Base-by-base conservation (phyloP, 225 moss, liverwort and hornwort species). In the Anthoceros angustus region DNA sequence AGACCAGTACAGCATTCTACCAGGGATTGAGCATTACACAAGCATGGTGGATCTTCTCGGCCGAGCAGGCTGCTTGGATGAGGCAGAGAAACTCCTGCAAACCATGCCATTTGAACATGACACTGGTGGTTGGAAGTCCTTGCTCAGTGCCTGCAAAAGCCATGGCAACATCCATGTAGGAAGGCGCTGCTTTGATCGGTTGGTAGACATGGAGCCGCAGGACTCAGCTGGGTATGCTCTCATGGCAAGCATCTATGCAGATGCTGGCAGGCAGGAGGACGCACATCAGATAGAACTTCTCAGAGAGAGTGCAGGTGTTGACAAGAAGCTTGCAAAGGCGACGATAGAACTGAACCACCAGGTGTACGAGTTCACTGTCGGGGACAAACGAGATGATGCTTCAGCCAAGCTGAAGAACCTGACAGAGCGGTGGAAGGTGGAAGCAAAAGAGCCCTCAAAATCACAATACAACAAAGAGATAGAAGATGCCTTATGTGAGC, bases 141-240 rank as follows among this genome's bases (percentile, higher is more conserved):
- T 55, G 55, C 55, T 55, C 18, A 55, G 55, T 55, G 55, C 55
- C 7, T 55, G 55, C 55, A 55, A 55, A 20, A 55, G 55, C 55
- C 55, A 55, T 15, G 55, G 55, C 23, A 23, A 55, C 23, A 55
- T 55, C 6, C n/a, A 55, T 18, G 23, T 18, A 23, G 55, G n/a
- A 20, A 55, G n/a, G 55, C 55, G 55, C 18, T 55, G 55, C 14
- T 55, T 55, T n/a, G 6, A 55, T 18, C 55, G n/a, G 55, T 23
- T 55, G 14, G 55, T 55, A 18, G 55, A 18, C n/a, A 23, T 55
- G n/a, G n/a, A 55, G 23, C 55, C 55, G 7, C 10, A 55, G 7
- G 23, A 18, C 23, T 18, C 55, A 15, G n/a, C 10, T 4, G n/a
- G n/a, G 55, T 55, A 55, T 55, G 55, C 23, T 18, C 55, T 55